These are phyloP conservation scores for Metschnikowia gelsemii DNA, from an alignment of 805 yeast genomes.

Conservation along the genomic window DNA sequence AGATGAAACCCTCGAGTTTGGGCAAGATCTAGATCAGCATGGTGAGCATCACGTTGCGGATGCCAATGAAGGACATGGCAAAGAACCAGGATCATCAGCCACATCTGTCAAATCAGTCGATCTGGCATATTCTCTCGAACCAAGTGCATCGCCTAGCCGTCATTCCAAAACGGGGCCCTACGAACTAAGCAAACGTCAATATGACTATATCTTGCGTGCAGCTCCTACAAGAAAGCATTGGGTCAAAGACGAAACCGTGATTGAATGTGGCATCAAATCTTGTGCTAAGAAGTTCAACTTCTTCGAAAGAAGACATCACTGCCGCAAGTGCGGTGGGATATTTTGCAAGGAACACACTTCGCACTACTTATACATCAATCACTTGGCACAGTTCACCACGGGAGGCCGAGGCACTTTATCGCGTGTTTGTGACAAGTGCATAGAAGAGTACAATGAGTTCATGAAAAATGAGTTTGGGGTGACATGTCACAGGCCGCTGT, in stretches of 20 bases:
- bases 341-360: conserved; percentile 69
- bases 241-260: conserved; percentile 67
- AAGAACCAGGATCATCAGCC: conserved; percentile 15
- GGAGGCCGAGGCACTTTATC: conserved; percentile 66
- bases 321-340: conserved; percentile 81
- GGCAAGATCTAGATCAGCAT: conserved; percentile 4
- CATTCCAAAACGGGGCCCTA: conserved; percentile 14
- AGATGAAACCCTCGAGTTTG: conserved; percentile 16
- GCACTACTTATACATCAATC: conserved; percentile 54
- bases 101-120: conserved; percentile 34
- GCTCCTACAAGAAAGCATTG: conserved; percentile 65
- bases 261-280: conserved; percentile 52
- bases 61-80: not conserved
- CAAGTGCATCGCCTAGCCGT: conserved; percentile 18
- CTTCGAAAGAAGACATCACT: conserved; percentile 79
- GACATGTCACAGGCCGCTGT: conserved; percentile 13
- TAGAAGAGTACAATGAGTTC: conserved; percentile 56
- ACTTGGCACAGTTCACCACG: conserved; percentile 61
- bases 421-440: conserved; percentile 70
- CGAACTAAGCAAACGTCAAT: conserved; percentile 20
- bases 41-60: conserved; percentile 3
- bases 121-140: conserved; percentile 31
- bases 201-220: conserved; percentile 31
- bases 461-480: conserved; percentile 43
- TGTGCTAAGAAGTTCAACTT: conserved; percentile 72